Evolutionary conservation across 306 rosid genomes (phyloP).

Genomic region (Spatholobus suberectus): DNA sequence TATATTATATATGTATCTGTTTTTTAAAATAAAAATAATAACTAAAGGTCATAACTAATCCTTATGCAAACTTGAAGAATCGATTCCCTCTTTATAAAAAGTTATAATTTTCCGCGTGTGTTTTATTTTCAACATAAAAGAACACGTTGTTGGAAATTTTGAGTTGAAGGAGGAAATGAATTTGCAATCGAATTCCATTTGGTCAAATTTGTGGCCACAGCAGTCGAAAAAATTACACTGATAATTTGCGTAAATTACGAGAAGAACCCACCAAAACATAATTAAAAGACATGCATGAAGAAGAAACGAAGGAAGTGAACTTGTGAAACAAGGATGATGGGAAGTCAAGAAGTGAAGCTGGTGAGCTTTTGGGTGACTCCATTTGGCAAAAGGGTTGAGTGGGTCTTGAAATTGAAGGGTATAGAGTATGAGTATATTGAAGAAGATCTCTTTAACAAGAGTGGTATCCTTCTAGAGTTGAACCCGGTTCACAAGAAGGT

Average conservation of each 20-base stretch:
- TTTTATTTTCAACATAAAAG: too few relatives aligned
- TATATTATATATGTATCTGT: too few relatives aligned
- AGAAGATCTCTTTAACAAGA: constrained; percentile 50
- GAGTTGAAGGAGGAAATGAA: too few relatives aligned
- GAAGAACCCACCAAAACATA: background rate
- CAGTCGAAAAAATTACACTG: too few relatives aligned
- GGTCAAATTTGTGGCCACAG: too few relatives aligned
- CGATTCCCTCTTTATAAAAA: too few relatives aligned
- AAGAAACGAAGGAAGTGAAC: background rate
- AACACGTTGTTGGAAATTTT: too few relatives aligned
- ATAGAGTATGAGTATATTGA: constrained; percentile 43
- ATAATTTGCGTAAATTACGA: background rate
- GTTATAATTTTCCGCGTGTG: too few relatives aligned
- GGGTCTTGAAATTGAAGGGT: constrained; percentile 42
- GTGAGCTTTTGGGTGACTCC: constrained; percentile 44
- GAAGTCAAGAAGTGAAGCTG: constrained; percentile 42
- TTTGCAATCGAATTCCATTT: too few relatives aligned
- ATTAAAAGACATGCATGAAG: background rate
- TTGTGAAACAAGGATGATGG: constrained; percentile 18
- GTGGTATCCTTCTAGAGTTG: constrained; percentile 37
- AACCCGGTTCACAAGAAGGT: constrained; percentile 50
- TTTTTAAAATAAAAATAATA: too few relatives aligned
- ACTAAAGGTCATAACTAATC: too few relatives aligned
- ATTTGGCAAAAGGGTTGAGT: constrained; percentile 43
- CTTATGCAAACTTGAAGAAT: too few relatives aligned